Percentiles rank a stretch among this genome's conserved stretches.
Evolutionary conservation across 768 basidiomycete genomes (phyloP).

Genomic region (Tephrocybe rancida): DNA sequence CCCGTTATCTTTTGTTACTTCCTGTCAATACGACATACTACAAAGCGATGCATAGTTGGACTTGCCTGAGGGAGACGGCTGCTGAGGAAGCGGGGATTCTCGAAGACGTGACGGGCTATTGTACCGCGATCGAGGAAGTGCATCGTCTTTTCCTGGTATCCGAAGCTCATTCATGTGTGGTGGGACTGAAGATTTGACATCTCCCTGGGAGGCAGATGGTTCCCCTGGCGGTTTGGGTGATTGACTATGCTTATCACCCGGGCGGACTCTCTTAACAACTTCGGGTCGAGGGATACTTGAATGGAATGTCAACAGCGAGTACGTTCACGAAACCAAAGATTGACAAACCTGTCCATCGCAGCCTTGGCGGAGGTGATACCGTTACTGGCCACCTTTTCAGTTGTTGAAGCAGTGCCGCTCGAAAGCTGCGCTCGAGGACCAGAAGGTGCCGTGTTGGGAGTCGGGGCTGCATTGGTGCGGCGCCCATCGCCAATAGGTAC

Average conservation of each 20-base stretch:
- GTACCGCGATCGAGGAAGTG: slow-evolving; percentile 23
- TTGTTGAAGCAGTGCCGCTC: slow-evolving; percentile 29
- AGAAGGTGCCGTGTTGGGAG: slow-evolving; percentile 45
- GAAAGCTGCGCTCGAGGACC: slow-evolving; percentile 60
- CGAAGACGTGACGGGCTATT: slow-evolving; percentile 25
- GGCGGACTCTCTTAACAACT: slow-evolving; percentile 65
- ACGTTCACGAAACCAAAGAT: slow-evolving; percentile 1
- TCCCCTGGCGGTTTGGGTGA: slow-evolving; percentile 34
- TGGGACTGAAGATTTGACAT: slow-evolving; percentile 16
- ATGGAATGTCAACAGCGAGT: slow-evolving; percentile 6
- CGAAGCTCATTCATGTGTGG: slow-evolving; percentile 21
- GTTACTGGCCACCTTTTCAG: slow-evolving; percentile 25
- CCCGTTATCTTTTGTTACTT: slow-evolving; percentile 36
- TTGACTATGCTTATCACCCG: slow-evolving; percentile 38
- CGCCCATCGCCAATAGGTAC: slow-evolving; percentile 34
- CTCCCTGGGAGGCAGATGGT: slow-evolving; percentile 8
- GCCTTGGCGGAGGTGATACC: slow-evolving; percentile 51
- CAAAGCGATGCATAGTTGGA: slow-evolving; percentile 40
- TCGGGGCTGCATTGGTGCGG: slow-evolving; percentile 34
- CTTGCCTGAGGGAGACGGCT: slow-evolving; percentile 21
- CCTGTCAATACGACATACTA: slow-evolving; percentile 43
- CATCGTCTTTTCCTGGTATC: slow-evolving; percentile 22
- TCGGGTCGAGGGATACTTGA: slow-evolving; percentile 76
- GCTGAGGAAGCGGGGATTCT: slow-evolving; percentile 21
- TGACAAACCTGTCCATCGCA: slow-evolving; percentile 65